Percentiles rank a stretch among this genome's conserved stretches.
Conservation (phyloP, 2,329 filamentous ascomycete genomes). For the Alternaria angustiovoidea region DNA sequence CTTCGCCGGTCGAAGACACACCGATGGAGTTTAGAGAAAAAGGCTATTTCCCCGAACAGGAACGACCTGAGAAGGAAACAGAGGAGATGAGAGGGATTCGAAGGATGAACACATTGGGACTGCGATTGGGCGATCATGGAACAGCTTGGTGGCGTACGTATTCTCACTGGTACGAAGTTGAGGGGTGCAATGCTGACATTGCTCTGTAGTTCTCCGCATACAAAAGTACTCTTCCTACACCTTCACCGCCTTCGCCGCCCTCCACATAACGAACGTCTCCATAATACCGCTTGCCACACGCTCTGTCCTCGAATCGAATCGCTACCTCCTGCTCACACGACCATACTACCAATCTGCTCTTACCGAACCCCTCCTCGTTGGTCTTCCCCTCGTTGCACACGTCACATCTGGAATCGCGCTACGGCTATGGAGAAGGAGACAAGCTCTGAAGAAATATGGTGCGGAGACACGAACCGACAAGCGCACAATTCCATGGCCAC, state of each 20-base stretch:
- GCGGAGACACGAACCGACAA: slow-evolving; percentile 67
- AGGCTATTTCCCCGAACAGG: slow-evolving; percentile 52
- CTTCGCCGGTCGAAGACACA: slow-evolving; percentile 75
- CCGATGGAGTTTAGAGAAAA: slow-evolving; percentile 60
- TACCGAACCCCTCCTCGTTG: slow-evolving; percentile 81
- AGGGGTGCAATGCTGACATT: slow-evolving; percentile 9
- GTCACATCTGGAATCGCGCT: slow-evolving; percentile 78
- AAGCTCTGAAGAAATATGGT: slow-evolving; percentile 78
- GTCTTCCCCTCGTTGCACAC: slow-evolving; percentile 76
- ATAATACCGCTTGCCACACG: slow-evolving; percentile 44
- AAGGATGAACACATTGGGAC: slow-evolving; percentile 49
- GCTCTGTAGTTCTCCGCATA: slow-evolving; percentile 69
- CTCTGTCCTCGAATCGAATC: slow-evolving; percentile 74
- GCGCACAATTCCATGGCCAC: slow-evolving; percentile 69
- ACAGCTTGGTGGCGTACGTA: slow-evolving; percentile 77
- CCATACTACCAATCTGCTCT: slow-evolving; percentile 86
- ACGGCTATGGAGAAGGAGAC: slow-evolving; percentile 75
- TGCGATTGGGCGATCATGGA: slow-evolving; percentile 71
- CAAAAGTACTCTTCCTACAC: slow-evolving; percentile 88
- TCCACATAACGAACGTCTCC: slow-evolving; percentile 59
- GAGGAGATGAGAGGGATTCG: slow-evolving; percentile 18
- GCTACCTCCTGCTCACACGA: slow-evolving; percentile 87
- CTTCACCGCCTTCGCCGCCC: slow-evolving; percentile 53
- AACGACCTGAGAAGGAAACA: slow-evolving; percentile 14
- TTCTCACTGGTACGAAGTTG: background rate